Evolutionary conservation across 2,329 filamentous ascomycete genomes (phyloP).

Genomic region (Alternaria brassicicola): DNA sequence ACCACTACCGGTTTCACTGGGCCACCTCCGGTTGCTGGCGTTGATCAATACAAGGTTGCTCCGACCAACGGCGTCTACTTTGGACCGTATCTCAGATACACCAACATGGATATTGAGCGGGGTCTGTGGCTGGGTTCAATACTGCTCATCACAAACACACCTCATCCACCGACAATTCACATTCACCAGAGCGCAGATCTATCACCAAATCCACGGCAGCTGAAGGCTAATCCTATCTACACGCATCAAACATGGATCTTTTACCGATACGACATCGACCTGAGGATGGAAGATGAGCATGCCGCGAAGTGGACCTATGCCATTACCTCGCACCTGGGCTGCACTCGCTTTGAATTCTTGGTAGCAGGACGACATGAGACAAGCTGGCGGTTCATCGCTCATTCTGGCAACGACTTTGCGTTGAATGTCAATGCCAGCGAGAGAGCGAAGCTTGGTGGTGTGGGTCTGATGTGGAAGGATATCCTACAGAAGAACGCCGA

Average conservation of each 20-base stretch:
- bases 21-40: slow-evolving; percentile 84
- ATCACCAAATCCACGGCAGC: slow-evolving; percentile 88
- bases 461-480: slow-evolving; percentile 98
- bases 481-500: slow-evolving; percentile 97
- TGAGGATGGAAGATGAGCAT: slow-evolving; percentile 82
- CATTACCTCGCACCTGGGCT: slow-evolving; percentile 94
- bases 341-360: slow-evolving; percentile 97
- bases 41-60: slow-evolving; percentile 91
- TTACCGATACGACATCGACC: slow-evolving; percentile 89
- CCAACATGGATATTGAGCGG: slow-evolving; percentile 94
- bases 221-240: slow-evolving; percentile 80
- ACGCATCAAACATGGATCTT: slow-evolving; percentile 95
- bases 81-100: slow-evolving; percentile 92
- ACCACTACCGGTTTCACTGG: slow-evolving; percentile 83
- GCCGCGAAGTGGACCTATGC: slow-evolving; percentile 95
- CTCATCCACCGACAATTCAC: slow-evolving; percentile 94
- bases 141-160: slow-evolving; percentile 86
- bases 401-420: slow-evolving; percentile 95
- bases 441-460: slow-evolving; percentile 80
- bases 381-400: slow-evolving; percentile 94
- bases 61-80: slow-evolving; percentile 98
- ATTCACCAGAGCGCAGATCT: slow-evolving; percentile 89
- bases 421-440: slow-evolving; percentile 86
- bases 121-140: slow-evolving; percentile 94
- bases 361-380: slow-evolving; percentile 89